phyloP scores from a whole-genome alignment of 2,329 filamentous ascomycete species.

The Metarhizium robertsii region DNA sequence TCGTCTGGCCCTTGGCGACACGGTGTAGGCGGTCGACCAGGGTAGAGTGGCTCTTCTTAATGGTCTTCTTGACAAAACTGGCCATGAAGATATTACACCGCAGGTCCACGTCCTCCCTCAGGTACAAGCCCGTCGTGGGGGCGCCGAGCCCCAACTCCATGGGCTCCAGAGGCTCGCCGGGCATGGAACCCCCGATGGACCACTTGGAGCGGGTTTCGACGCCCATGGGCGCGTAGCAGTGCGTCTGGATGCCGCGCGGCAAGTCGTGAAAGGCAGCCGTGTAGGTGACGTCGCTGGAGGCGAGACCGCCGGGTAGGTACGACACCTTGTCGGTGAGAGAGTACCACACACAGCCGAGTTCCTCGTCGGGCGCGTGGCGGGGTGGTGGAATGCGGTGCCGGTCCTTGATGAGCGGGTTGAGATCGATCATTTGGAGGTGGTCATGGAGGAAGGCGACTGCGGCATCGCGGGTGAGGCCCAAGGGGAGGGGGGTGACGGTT shows the following conservation, averaged over 20 bases:
- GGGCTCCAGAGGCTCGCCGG: constrained; percentile 57
- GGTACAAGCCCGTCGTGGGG: constrained; percentile 62
- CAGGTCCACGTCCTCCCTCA: constrained; percentile 78
- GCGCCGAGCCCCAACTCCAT: constrained; percentile 57
- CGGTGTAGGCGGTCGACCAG: constrained; percentile 55
- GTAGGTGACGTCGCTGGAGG: constrained; percentile 63
- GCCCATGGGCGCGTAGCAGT: constrained; percentile 74
- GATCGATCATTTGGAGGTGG: constrained; percentile 75
- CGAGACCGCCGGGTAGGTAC: constrained; percentile 59
- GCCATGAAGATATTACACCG: constrained; percentile 69
- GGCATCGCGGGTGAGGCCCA: constrained; percentile 56
- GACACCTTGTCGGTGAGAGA: constrained; percentile 66
- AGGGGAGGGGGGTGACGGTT: constrained; percentile 67
- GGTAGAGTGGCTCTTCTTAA: constrained; percentile 64
- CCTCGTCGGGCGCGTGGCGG: constrained; percentile 56
- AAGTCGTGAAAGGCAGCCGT: constrained; percentile 73
- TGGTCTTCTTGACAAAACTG: constrained; percentile 70
- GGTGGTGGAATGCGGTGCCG: constrained; percentile 61
- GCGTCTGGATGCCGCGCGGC: constrained; percentile 65
- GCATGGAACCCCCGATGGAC: constrained; percentile 62
- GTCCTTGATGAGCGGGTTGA: constrained; percentile 74
- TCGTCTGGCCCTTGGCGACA: neutral
- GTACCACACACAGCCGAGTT: constrained; percentile 69
- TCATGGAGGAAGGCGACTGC: constrained; percentile 68
- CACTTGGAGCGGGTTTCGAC: constrained; percentile 72